These are phyloP conservation scores for Flaveria brownii DNA, from an alignment of 129 eudicot genomes.

Conservation along the genomic window DNA sequence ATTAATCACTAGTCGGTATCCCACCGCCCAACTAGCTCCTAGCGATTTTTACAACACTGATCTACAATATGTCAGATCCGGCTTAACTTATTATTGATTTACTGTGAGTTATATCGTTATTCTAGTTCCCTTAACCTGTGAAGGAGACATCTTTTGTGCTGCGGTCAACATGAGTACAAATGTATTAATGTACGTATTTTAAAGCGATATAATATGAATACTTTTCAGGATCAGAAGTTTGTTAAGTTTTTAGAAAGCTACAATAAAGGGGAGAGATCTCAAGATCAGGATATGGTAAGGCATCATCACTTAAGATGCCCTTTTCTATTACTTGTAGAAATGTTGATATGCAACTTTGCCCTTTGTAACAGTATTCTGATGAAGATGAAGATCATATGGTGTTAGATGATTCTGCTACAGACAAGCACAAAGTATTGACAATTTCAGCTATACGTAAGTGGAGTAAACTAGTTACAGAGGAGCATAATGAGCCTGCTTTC, in stretches of 20 bases:
- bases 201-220: slow-evolving; percentile 4
- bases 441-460: slow-evolving; percentile 43
- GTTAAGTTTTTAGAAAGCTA: slow-evolving; percentile 56
- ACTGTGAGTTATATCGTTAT: background rate
- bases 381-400: slow-evolving; percentile 57
- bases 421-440: slow-evolving; percentile 47
- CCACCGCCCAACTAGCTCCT: too few relatives aligned
- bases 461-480: slow-evolving; percentile 60
- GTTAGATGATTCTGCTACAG: slow-evolving; percentile 38
- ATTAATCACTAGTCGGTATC: too few relatives aligned
- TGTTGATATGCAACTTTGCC: background rate
- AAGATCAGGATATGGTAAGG: slow-evolving; percentile 62
- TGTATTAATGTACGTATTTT: background rate
- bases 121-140: background rate
- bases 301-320: slow-evolving; percentile 11
- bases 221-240: slow-evolving; percentile 73
- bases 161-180: background rate
- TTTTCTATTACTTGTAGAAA: background rate
- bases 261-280: slow-evolving; percentile 39
- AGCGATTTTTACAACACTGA: too few relatives aligned
- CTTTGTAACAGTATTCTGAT: slow-evolving; percentile 57
- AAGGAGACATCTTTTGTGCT: slow-evolving; percentile 6
- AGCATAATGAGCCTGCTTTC: slow-evolving; percentile 56
- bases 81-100: background rate
- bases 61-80: background rate